Evolutionary conservation across 1,284 basidiomycete genomes (phyloP).

Genomic region (Termitomyces sp.): DNA sequence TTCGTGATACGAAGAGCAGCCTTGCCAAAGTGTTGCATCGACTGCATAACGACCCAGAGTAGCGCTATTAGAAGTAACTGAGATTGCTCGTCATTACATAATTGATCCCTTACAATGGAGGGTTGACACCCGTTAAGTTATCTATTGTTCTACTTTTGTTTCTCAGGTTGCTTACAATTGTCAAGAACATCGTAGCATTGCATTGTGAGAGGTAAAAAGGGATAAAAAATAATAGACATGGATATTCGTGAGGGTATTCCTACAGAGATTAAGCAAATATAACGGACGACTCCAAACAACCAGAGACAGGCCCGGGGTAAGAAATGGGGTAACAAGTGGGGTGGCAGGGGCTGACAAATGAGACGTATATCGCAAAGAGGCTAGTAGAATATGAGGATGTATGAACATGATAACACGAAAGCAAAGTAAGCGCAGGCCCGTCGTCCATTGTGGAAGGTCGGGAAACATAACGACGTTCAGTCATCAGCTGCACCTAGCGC

Average conservation of each 20-base stretch:
- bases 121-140: background rate
- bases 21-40: constrained; percentile 72
- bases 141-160: background rate
- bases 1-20: constrained; percentile 84
- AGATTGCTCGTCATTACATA: constrained; percentile 1
- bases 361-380: constrained; percentile 9
- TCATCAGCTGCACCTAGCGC: background rate
- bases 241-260: constrained; percentile 17
- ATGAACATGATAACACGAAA: constrained; percentile 6
- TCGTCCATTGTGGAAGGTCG: constrained; percentile 1
- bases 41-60: background rate
- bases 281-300: constrained; percentile 14
- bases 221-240: constrained; percentile 7
- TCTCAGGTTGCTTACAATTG: background rate
- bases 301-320: constrained; percentile 11
- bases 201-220: background rate
- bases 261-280: constrained; percentile 19
- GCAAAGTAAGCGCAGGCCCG: constrained; percentile 4
- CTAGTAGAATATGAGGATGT: background rate
- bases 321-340: background rate
- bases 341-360: constrained; percentile 1
- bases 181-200: constrained; percentile 1
- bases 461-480: background rate
- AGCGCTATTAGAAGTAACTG: background rate
- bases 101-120: background rate